A percentile compares a stretch with the other conserved stretches of the same genome.
Conservation (phyloP, 805 yeast genomes). For the Starmerella potacharoeniae region DNA sequence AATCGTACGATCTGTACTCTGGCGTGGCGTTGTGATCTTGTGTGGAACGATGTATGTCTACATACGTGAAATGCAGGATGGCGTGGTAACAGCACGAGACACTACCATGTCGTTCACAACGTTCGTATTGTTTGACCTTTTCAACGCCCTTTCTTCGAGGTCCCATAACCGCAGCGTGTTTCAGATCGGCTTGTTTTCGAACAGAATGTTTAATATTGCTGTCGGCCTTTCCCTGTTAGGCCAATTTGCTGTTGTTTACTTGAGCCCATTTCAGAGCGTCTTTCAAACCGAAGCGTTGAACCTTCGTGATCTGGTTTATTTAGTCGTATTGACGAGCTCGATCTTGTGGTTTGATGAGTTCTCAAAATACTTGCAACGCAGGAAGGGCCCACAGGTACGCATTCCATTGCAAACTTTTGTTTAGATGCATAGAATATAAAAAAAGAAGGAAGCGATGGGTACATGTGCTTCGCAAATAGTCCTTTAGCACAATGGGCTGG, state of each 20-base stretch:
- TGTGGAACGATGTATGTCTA: conserved; percentile 82
- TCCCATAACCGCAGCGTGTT: conserved; percentile 75
- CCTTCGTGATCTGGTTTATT: conserved; percentile 54
- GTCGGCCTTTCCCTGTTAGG: conserved; percentile 81
- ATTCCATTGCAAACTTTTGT: conserved; percentile 9
- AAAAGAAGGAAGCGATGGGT: not conserved
- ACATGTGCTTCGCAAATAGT: no score
- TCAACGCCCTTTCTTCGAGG: conserved; percentile 89
- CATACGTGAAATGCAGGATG: conserved; percentile 74
- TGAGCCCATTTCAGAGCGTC: conserved; percentile 82
- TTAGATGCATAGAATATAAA: not conserved
- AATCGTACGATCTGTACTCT: conserved; percentile 60
- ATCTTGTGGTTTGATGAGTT: conserved; percentile 80
- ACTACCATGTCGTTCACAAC: conserved; percentile 99
- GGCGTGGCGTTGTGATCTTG: conserved; percentile 67
- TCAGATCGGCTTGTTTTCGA: conserved; percentile 63
- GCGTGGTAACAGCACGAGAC: conserved; percentile 78
- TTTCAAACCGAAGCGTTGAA: conserved; percentile 90
- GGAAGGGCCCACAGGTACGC: conserved; percentile 8
- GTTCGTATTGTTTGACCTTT: conserved; percentile 91
- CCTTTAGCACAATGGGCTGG: no score
- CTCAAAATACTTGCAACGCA: conserved; percentile 41
- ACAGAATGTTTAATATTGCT: conserved; percentile 87
- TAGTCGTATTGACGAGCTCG: conserved; percentile 55
- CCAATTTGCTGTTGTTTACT: conserved; percentile 83